These are phyloP conservation scores for Viola odorata DNA, from an alignment of 345 rosid genomes.

Conservation along the genomic window DNA sequence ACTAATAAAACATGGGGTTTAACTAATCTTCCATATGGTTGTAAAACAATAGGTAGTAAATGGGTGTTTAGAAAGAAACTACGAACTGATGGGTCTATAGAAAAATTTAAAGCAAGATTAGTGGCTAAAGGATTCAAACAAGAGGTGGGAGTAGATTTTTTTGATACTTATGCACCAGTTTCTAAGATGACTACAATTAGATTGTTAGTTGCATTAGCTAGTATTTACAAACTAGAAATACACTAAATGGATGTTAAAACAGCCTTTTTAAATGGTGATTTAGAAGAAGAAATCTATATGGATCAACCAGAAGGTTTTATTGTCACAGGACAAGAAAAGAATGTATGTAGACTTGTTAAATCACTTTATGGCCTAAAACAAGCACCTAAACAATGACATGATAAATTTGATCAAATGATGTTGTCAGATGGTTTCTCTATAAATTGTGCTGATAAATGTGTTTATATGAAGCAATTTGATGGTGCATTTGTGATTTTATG, in stretches of 20 bases:
- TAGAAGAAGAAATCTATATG: background rate
- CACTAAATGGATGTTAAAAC: conserved; percentile 3
- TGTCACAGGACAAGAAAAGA: background rate
- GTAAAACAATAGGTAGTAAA: background rate
- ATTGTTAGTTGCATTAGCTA: background rate
- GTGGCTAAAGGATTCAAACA: background rate
- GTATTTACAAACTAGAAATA: background rate
- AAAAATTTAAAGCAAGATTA: conserved; percentile 4
- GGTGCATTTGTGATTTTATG: background rate
- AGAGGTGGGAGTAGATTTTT: background rate
- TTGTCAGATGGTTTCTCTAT: background rate
- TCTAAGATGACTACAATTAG: background rate
- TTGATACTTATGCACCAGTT: background rate
- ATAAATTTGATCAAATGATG: background rate
- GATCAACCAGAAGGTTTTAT: background rate
- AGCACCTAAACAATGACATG: background rate
- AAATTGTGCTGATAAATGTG: background rate
- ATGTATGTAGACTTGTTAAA: conserved; percentile 2
- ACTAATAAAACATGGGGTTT: conserved; percentile 2
- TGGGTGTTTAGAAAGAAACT: background rate
- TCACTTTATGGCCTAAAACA: background rate
- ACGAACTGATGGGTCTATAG: background rate
- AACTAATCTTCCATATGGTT: background rate
- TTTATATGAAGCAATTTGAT: background rate
- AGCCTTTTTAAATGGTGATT: background rate